Percentiles rank a stretch among this genome's conserved stretches.
These are phyloP conservation scores for Musa schizocarpa DNA, from an alignment of 176 grass and related monocot genomes.

Conservation along the genomic window DNA sequence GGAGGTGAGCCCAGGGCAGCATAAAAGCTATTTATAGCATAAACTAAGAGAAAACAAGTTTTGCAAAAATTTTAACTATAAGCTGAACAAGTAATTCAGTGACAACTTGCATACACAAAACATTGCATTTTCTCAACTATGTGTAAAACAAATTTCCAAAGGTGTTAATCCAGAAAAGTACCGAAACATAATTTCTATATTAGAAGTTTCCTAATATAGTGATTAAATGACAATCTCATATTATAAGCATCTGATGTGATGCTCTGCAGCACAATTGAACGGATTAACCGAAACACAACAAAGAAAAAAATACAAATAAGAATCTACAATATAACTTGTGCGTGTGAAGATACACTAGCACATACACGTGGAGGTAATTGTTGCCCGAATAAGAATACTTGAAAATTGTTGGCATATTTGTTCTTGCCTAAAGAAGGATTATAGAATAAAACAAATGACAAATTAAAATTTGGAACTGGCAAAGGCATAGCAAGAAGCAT, in stretches of 20 bases:
- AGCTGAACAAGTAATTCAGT: neutral
- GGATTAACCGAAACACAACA: neutral
- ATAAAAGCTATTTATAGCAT: constrained; percentile 85
- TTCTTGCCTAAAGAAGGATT: neutral
- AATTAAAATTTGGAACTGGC: neutral
- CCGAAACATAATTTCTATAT: neutral
- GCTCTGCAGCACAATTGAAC: too few relatives aligned
- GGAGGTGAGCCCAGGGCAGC: constrained; percentile 51
- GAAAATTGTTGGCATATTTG: neutral
- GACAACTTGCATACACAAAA: neutral
- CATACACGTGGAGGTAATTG: neutral
- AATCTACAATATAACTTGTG: neutral
- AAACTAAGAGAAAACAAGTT: constrained; percentile 39
- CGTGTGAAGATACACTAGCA: neutral
- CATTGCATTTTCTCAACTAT: neutral
- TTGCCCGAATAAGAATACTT: neutral
- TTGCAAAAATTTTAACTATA: neutral
- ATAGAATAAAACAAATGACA: neutral
- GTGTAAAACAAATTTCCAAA: too few relatives aligned
- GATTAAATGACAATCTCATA: too few relatives aligned
- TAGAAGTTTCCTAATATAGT: too few relatives aligned
- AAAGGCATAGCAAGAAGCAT: neutral
- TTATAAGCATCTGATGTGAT: too few relatives aligned
- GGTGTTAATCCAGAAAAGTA: neutral
- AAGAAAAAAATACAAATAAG: neutral